Evolutionary conservation across 352 stramenopile genomes (phyloP).

Genomic region (Pythium periplocum): DNA sequence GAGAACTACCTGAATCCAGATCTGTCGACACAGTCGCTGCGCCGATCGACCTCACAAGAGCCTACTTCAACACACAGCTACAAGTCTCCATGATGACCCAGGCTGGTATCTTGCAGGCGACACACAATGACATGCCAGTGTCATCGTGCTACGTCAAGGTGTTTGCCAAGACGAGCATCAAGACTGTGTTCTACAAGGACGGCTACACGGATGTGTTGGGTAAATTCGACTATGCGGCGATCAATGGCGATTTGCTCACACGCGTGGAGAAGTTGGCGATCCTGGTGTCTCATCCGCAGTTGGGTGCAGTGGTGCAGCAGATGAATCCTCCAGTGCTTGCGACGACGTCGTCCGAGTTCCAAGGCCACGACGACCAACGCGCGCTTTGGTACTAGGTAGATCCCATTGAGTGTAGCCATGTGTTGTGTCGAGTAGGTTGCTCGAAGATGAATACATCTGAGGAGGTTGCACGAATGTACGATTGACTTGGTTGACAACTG

Average conservation of each 20-base stretch:
- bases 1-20: slow-evolving; percentile 22
- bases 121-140: slow-evolving; percentile 34
- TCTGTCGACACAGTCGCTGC: slow-evolving; percentile 18
- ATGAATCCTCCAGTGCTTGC: slow-evolving; percentile 36
- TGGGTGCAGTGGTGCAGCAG: slow-evolving; percentile 41
- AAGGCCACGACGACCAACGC: slow-evolving; percentile 12
- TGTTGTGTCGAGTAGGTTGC: too few relatives aligned
- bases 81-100: slow-evolving; percentile 38
- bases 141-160: slow-evolving; percentile 66
- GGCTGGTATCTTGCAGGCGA: slow-evolving; percentile 46
- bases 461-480: too few relatives aligned
- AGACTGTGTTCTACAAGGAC: slow-evolving; percentile 68
- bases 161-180: slow-evolving; percentile 28
- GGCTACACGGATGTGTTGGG: slow-evolving; percentile 73
- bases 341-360: slow-evolving; percentile 17
- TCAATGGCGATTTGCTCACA: slow-evolving; percentile 40
- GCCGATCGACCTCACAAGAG: slow-evolving; percentile 30
- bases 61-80: slow-evolving; percentile 49
- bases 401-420: too few relatives aligned
- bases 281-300: slow-evolving; percentile 37
- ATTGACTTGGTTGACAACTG: too few relatives aligned
- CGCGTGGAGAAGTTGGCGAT: slow-evolving; percentile 45
- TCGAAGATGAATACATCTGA: too few relatives aligned
- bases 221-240: slow-evolving; percentile 66
- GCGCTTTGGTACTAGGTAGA: slow-evolving; percentile 14